Evolutionary conservation across 805 yeast species (phyloP).

Genomic region (Candida maris): DNA sequence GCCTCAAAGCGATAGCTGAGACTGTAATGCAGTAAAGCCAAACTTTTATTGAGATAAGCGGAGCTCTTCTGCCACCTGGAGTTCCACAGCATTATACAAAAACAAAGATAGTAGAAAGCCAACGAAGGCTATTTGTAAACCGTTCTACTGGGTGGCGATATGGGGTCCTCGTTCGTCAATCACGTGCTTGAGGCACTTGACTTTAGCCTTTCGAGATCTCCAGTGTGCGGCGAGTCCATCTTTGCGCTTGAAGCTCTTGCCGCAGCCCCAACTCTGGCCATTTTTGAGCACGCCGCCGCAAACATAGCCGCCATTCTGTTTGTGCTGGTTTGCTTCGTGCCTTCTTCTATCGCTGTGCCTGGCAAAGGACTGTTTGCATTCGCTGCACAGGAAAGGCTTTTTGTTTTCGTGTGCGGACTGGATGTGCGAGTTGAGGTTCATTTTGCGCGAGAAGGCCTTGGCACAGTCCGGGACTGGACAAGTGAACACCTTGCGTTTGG

Average conservation of each 20-base stretch:
- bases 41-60: too few species aligned
- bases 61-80: too few species aligned
- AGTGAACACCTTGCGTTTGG: slow-evolving; percentile 17
- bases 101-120: too few species aligned
- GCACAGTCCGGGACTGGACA: slow-evolving; percentile 28
- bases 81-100: too few species aligned
- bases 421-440: slow-evolving; percentile 33
- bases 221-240: slow-evolving; percentile 37
- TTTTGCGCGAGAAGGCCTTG: slow-evolving; percentile 31
- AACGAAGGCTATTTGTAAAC: too few species aligned
- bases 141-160: not conserved
- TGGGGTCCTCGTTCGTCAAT: slow-evolving; percentile 4
- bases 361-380: slow-evolving; percentile 31
- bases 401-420: slow-evolving; percentile 33
- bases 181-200: slow-evolving; percentile 27
- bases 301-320: slow-evolving; percentile 19
- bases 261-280: slow-evolving; percentile 35
- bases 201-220: slow-evolving; percentile 33
- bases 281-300: slow-evolving; percentile 29
- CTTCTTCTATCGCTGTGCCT: slow-evolving; percentile 33
- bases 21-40: too few species aligned
- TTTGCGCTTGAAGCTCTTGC: slow-evolving; percentile 32
- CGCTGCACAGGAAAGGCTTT: slow-evolving; percentile 30
- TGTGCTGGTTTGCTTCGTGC: slow-evolving; percentile 34
- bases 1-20: too few species aligned